These are phyloP conservation scores for Serendipita sp. DNA, from an alignment of 1,284 basidiomycete genomes.

Conservation along the genomic window DNA sequence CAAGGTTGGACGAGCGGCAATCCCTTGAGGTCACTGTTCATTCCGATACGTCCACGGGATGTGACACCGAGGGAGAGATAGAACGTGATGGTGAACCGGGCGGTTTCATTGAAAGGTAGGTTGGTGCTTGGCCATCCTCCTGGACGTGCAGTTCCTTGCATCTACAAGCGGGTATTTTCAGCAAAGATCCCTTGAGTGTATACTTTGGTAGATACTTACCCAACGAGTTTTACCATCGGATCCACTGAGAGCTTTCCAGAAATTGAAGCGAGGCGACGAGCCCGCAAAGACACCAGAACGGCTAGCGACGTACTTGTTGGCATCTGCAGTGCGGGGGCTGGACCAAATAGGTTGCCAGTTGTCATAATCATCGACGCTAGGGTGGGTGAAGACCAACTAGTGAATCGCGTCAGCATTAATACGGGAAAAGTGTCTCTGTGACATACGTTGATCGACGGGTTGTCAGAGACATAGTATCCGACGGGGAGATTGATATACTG, in stretches of 20 bases:
- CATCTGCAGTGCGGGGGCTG: conserved; percentile 38
- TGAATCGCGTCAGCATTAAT: neutral
- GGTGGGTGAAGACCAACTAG: conserved; percentile 47
- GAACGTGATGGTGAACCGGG: conserved; percentile 45
- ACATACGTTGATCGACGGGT: conserved; percentile 35
- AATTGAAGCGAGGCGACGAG: conserved; percentile 46
- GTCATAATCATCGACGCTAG: conserved; percentile 45
- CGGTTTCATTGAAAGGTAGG: conserved; percentile 36
- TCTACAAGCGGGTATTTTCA: conserved; percentile 18
- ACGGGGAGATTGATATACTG: conserved; percentile 49
- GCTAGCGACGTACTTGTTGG: conserved; percentile 34
- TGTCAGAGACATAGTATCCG: conserved; percentile 33
- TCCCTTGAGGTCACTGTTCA: conserved; percentile 34
- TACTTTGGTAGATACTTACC: conserved; percentile 20
- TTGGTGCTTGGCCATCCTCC: conserved; percentile 40
- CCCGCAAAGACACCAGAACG: conserved; percentile 43
- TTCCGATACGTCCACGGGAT: conserved; percentile 45
- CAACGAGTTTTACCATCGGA: conserved; percentile 36
- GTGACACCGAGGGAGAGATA: conserved; percentile 45
- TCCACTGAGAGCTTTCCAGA: conserved; percentile 41
- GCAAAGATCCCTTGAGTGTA: neutral
- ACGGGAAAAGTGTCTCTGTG: neutral
- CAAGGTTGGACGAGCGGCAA: conserved; percentile 38
- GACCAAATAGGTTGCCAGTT: conserved; percentile 47
- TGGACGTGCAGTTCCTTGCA: conserved; percentile 52